Conservation (phyloP, 225 moss, liverwort and hornwort species). For the Neckera pumila region DNA sequence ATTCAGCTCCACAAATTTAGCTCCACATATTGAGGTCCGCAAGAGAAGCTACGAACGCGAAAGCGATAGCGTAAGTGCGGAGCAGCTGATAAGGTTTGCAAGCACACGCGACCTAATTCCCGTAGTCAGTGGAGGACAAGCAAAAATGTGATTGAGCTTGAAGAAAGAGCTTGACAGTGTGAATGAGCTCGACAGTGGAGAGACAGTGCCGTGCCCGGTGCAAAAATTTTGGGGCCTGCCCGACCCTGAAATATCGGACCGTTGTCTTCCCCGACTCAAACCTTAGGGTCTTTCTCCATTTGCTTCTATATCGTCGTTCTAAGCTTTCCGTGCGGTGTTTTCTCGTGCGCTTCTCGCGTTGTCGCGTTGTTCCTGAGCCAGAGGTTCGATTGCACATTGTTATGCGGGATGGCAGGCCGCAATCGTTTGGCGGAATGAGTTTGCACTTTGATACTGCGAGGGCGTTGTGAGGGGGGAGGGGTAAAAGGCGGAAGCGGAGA, state of each 20-base stretch:
- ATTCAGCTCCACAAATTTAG: background rate
- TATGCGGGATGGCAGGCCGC: background rate
- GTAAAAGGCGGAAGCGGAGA: background rate
- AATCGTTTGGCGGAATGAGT: background rate
- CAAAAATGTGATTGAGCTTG: background rate
- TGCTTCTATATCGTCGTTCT: background rate
- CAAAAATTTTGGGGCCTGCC: background rate
- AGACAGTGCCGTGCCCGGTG: background rate
- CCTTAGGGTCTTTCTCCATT: background rate
- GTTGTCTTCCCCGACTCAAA: slow-evolving; percentile 8
- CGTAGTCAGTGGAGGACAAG: background rate
- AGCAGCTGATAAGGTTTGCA: background rate
- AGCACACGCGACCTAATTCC: background rate
- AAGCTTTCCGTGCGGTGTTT: background rate
- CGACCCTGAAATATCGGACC: slow-evolving; percentile 9
- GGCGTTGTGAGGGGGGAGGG: background rate
- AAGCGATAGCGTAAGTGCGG: background rate
- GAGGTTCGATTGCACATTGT: background rate
- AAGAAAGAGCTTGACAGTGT: background rate
- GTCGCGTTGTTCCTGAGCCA: background rate
- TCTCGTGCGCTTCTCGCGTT: background rate
- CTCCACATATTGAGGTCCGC: background rate
- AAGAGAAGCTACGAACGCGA: background rate
- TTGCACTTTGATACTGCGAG: background rate
- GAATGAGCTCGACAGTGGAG: background rate